Evolutionary conservation across 192 early-diverging fungal species (phyloP).

Genomic region (Linnemannia zychae): DNA sequence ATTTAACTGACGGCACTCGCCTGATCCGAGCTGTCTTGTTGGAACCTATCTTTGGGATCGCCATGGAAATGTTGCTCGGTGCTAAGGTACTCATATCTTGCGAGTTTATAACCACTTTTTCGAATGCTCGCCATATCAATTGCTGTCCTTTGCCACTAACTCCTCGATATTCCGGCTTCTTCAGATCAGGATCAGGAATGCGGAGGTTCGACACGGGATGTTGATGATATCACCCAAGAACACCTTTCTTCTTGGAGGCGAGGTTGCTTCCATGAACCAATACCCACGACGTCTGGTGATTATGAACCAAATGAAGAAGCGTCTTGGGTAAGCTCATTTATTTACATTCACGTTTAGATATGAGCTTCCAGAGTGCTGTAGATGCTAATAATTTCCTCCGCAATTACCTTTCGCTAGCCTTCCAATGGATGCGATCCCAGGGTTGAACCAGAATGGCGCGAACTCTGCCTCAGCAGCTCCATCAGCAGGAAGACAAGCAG

Average conservation of each 20-base stretch:
- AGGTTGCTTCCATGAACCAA: constrained; percentile 47
- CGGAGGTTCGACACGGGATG: constrained; percentile 39
- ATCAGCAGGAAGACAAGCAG: background rate
- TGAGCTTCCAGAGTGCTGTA: background rate
- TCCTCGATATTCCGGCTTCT: background rate
- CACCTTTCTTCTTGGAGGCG: constrained; percentile 33
- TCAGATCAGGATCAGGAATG: constrained; percentile 34
- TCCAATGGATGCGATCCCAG: constrained; percentile 24
- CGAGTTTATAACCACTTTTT: background rate
- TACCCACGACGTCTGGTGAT: constrained; percentile 35
- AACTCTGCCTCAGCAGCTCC: background rate
- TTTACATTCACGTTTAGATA: too few relatives aligned
- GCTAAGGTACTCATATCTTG: constrained; percentile 31
- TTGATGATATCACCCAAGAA: constrained; percentile 28
- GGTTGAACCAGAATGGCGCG: background rate
- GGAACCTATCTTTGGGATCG: constrained; percentile 31
- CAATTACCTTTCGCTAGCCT: constrained; percentile 8
- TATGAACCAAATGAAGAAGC: constrained; percentile 50
- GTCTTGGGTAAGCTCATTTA: constrained; percentile 30
- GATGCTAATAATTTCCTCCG: background rate
- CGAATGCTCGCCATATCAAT: background rate
- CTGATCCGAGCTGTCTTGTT: constrained; percentile 27
- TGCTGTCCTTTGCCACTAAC: background rate
- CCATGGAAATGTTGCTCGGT: constrained; percentile 50
- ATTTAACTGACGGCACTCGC: constrained; percentile 41